Percentiles rank a stretch among this genome's conserved stretches.
phyloP scores from a whole-genome alignment of 257 asterid genomes.

The Solanum paucissectum region DNA sequence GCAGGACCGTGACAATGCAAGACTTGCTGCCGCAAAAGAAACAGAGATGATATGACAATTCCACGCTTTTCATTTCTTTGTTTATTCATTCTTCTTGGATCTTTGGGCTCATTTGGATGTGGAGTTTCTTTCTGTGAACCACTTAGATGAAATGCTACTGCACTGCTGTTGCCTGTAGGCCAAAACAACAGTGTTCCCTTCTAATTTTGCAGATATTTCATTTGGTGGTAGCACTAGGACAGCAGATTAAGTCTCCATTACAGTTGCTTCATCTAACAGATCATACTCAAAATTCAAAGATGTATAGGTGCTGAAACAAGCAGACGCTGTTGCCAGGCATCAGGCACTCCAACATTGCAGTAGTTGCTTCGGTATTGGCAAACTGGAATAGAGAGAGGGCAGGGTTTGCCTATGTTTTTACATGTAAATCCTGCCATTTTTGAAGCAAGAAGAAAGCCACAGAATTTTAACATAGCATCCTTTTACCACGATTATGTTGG shows the following conservation, averaged over 20 bases:
- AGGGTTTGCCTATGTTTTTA: neutral
- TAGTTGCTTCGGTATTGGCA: neutral
- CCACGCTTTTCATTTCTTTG: neutral
- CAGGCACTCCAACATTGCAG: neutral
- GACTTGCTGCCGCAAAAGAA: conserved; percentile 52
- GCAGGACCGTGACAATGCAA: conserved; percentile 75
- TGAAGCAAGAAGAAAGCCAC: neutral
- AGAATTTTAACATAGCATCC: neutral
- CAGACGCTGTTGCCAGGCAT: neutral
- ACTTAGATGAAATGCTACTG: neutral
- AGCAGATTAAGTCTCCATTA: neutral
- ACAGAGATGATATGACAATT: conserved; percentile 53
- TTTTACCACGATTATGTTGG: neutral
- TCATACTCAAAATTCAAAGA: neutral
- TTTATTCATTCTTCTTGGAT: neutral
- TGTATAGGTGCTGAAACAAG: neutral
- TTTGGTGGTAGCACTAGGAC: neutral
- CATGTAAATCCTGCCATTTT: neutral
- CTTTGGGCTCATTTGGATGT: neutral
- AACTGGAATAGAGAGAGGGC: neutral
- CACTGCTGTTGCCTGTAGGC: neutral
- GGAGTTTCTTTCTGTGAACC: neutral
- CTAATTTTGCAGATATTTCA: neutral
- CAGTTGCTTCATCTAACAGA: neutral
- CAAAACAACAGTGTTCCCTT: neutral